A percentile compares a stretch with the other conserved stretches of the same genome.
These are phyloP conservation scores for Melastoma candidum DNA, from an alignment of 441 rosid genomes.

Conservation along the genomic window DNA sequence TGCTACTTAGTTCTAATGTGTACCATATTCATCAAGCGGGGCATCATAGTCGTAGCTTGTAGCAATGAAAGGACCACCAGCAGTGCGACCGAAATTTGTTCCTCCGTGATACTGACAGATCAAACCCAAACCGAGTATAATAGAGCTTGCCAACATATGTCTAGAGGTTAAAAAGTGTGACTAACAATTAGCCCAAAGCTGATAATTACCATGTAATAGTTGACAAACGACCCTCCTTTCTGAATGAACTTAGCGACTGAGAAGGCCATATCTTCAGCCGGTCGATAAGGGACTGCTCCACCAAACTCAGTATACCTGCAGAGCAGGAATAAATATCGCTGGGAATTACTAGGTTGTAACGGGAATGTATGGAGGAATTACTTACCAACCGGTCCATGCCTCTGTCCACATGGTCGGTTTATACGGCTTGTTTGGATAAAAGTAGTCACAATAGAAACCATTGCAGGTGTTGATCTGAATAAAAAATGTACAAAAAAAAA, in stretches of 20 bases:
- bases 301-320: slow-evolving; percentile 92
- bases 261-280: slow-evolving; percentile 94
- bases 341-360: slow-evolving; percentile 5
- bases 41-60: slow-evolving; percentile 98
- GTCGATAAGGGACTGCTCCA: slow-evolving; percentile 89
- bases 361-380: slow-evolving; percentile 4
- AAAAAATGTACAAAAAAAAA: not conserved
- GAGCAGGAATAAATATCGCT: not conserved
- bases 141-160: slow-evolving; percentile 10
- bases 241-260: slow-evolving; percentile 91
- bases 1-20: slow-evolving; percentile 3
- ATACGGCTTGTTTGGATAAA: slow-evolving; percentile 82
- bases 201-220: slow-evolving; percentile 78
- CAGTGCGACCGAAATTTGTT: slow-evolving; percentile 96
- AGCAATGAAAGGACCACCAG: slow-evolving; percentile 98
- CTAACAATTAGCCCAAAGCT: slow-evolving; percentile 6
- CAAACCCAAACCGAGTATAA: slow-evolving; percentile 11
- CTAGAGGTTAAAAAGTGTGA: slow-evolving; percentile 5
- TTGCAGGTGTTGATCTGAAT: slow-evolving; percentile 88
- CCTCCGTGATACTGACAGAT: slow-evolving; percentile 85
- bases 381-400: slow-evolving; percentile 99
- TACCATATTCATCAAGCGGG: slow-evolving; percentile 96
- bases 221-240: slow-evolving; percentile 89
- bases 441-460: slow-evolving; percentile 94
- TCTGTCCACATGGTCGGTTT: slow-evolving; percentile 99